Evolutionary conservation across 2,329 filamentous ascomycete genomes (phyloP).

Genomic region (Monilinia aucupariae): DNA sequence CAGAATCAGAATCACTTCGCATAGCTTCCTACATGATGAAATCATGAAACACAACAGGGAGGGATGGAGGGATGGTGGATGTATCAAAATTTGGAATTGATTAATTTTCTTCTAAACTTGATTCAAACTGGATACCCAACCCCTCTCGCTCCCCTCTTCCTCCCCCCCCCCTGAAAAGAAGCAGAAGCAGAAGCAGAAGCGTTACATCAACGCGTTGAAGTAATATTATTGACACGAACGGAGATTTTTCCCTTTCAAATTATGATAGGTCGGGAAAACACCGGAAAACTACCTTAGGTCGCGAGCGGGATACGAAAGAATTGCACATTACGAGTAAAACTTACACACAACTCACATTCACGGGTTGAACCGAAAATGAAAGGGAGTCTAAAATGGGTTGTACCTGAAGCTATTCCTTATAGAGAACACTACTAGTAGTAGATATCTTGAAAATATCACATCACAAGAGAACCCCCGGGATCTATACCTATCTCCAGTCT

Average conservation of each 20-base stretch:
- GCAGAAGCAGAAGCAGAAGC: background rate
- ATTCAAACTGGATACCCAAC: background rate
- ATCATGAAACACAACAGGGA: background rate
- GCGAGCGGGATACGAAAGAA: background rate
- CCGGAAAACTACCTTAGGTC: background rate
- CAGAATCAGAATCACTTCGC: constrained; percentile 6
- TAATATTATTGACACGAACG: constrained; percentile 1
- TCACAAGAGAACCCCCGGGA: background rate
- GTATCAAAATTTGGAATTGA: background rate
- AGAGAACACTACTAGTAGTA: no score
- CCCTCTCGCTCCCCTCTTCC: no score
- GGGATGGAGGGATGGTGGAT: background rate
- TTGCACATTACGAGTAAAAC: background rate
- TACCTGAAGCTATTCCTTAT: constrained; percentile 15
- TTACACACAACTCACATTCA: background rate
- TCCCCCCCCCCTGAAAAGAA: no score
- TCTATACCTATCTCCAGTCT: background rate
- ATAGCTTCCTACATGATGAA: background rate
- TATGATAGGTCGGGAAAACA: constrained; percentile 15
- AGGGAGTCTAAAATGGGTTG: background rate
- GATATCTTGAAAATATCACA: background rate
- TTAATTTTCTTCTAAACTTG: background rate
- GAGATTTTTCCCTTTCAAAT: background rate
- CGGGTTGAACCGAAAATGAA: constrained; percentile 12
- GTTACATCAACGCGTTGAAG: constrained; percentile 8